A percentile compares a stretch with the other conserved stretches of the same genome.
Conservation (phyloP, 2,329 filamentous ascomycete species). For the Botryotinia convoluta region DNA sequence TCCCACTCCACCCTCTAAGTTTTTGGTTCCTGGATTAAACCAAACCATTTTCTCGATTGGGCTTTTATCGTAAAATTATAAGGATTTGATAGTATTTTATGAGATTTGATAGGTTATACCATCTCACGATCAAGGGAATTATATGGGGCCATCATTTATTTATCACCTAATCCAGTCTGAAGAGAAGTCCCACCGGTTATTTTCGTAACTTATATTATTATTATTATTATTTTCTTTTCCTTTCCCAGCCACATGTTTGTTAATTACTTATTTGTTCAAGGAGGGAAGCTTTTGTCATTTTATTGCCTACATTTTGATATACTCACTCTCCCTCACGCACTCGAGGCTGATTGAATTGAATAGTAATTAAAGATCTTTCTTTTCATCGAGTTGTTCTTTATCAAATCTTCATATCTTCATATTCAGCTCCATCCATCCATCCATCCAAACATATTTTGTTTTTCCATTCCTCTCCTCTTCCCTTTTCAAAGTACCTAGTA, state of each 20-base stretch:
- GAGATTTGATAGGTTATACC: neutral
- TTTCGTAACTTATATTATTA: too few relatives aligned
- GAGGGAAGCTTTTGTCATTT: neutral
- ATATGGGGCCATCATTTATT: neutral
- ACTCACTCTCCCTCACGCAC: too few relatives aligned
- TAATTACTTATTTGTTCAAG: neutral
- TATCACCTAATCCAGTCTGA: neutral
- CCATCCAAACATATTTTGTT: neutral
- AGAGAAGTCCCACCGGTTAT: neutral
- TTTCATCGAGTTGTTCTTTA: too few relatives aligned
- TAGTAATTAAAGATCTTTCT: too few relatives aligned
- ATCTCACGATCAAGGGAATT: neutral
- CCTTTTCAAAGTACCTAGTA: too few relatives aligned
- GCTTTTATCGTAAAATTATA: neutral
- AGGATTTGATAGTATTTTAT: neutral
- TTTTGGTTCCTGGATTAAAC: neutral
- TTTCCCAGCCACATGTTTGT: slow-evolving; percentile 20
- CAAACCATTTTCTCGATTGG: neutral
- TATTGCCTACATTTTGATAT: neutral
- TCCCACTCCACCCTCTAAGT: neutral
- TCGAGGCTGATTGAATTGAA: too few relatives aligned
- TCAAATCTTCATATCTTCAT: too few relatives aligned
- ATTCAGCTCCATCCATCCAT: neutral
- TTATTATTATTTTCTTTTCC: neutral
- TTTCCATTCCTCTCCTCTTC: neutral